Conservation (phyloP, 495 filamentous ascomycete genomes). For the Penicillium argentinense region DNA sequence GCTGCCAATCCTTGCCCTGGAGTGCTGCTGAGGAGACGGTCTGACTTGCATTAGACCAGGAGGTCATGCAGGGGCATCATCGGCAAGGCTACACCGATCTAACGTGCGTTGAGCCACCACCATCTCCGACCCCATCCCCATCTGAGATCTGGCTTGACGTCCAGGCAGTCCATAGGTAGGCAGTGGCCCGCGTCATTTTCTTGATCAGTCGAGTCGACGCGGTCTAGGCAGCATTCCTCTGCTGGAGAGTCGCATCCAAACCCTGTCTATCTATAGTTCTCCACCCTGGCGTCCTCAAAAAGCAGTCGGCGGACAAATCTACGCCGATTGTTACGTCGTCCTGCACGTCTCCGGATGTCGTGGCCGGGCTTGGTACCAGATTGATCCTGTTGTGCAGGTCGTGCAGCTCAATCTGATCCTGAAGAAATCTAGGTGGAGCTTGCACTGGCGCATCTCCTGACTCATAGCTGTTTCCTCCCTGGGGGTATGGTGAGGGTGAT, state of each 20-base stretch:
- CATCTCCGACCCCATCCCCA: too few relatives aligned
- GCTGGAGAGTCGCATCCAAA: background rate
- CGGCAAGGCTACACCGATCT: constrained; percentile 16
- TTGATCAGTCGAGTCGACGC: background rate
- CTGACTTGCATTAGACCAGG: constrained; percentile 10
- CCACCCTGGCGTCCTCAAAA: background rate
- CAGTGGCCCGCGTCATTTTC: too few relatives aligned
- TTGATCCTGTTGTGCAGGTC: background rate
- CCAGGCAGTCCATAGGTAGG: too few relatives aligned
- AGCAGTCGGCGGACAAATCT: background rate
- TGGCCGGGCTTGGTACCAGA: background rate
- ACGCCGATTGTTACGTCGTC: background rate
- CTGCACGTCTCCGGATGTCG: background rate
- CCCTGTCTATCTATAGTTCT: background rate
- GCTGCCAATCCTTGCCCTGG: background rate
- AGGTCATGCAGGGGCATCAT: constrained; percentile 16
- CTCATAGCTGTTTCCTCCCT: background rate
- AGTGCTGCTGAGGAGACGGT: background rate
- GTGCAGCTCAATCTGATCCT: background rate
- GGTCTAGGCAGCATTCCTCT: background rate
- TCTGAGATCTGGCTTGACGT: too few relatives aligned
- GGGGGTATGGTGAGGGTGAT: constrained; percentile 1
- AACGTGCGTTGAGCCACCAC: background rate
- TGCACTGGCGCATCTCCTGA: background rate
- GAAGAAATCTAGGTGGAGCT: background rate